Base-by-base conservation (phyloP, 2,329 filamentous ascomycete genomes). In the Lachnellula subtilissima region DNA sequence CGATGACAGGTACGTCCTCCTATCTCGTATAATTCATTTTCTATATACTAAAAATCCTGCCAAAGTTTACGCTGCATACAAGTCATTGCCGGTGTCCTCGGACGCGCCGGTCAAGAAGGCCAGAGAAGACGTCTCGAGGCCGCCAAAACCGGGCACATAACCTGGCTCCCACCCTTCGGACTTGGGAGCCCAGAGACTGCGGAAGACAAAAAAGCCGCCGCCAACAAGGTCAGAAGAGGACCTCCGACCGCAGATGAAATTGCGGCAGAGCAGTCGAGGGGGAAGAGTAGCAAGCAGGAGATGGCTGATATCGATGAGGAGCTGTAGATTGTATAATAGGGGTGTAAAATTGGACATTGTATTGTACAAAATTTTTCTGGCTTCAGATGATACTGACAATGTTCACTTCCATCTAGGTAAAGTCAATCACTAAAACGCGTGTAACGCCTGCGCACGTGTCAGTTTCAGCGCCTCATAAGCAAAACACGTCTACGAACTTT, bases 61-160 rank as follows among this genome's bases (percentile, higher is more conserved):
- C 51, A 55, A 58, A 96, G 91, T 82, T 74, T 96, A 64, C 87
- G 94, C 58, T 86, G 87, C 62, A 82, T 91, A 50, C 84, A 87
- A 64, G 80, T 97, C 58, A 89, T 99, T 64, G 88, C 86, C 4
- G 91, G 91, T 52, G 86, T 94, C 1, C 79, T 99, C 39, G 93
- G 92, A 42, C 83, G 88, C 52, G 94, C 94, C 1, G 94, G 89
- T 9, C 78, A 96, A 74, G 78, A 82, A 52, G 94, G 94, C 39
- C 86, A 91, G 68, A 73, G 78, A 65, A 80, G 82, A 58, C 82
- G 93, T 54, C 74, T 88, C 45, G 76, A 77, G 42, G 80, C 81
- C 46, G 89, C 91, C 1, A 68, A 75, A 50, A 67, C 74, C 17
- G 89, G 89, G 25, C 67, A 75, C 5, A 77, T 89, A n/a, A 79